These are phyloP conservation scores for Annulohypoxylon nitens DNA, from an alignment of 495 filamentous ascomycete genomes.

Conservation along the genomic window DNA sequence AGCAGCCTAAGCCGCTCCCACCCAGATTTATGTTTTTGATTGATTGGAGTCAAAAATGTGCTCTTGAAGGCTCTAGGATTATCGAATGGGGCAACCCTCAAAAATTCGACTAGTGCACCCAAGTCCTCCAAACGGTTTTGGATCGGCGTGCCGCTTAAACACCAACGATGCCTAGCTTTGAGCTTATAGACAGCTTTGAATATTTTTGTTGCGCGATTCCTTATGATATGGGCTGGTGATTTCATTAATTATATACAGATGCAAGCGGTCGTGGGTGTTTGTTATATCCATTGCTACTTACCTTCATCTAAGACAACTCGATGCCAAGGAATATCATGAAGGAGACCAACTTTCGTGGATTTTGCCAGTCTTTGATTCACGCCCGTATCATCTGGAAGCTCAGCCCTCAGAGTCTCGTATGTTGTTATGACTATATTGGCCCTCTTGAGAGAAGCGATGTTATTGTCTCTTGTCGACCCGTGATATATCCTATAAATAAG, in stretches of 20 bases:
- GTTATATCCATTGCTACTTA: too few species aligned
- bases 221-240: slow-evolving; percentile 51
- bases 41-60: slow-evolving; percentile 14
- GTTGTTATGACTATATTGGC: slow-evolving; percentile 59
- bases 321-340: slow-evolving; percentile 55
- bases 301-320: slow-evolving; percentile 63
- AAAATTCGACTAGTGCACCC: slow-evolving; percentile 60
- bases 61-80: slow-evolving; percentile 42
- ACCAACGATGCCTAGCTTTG: slow-evolving; percentile 57
- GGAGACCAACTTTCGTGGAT: not conserved
- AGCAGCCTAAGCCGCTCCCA: slow-evolving; percentile 43
- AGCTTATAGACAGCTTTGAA: slow-evolving; percentile 51
- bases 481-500: slow-evolving; percentile 55
- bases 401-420: slow-evolving; percentile 55
- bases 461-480: slow-evolving; percentile 43
- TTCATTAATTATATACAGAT: not conserved
- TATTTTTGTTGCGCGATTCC: slow-evolving; percentile 50
- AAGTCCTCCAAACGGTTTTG: slow-evolving; percentile 67
- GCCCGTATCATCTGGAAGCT: slow-evolving; percentile 23
- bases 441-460: slow-evolving; percentile 37
- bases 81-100: slow-evolving; percentile 58
- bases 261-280: too few species aligned
- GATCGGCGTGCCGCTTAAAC: slow-evolving; percentile 64
- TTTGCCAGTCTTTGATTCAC: not conserved
- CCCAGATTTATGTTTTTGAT: not conserved